Evolutionary conservation across 2,329 filamentous ascomycete species (phyloP).

Genomic region (Trichoderma arundinaceum): DNA sequence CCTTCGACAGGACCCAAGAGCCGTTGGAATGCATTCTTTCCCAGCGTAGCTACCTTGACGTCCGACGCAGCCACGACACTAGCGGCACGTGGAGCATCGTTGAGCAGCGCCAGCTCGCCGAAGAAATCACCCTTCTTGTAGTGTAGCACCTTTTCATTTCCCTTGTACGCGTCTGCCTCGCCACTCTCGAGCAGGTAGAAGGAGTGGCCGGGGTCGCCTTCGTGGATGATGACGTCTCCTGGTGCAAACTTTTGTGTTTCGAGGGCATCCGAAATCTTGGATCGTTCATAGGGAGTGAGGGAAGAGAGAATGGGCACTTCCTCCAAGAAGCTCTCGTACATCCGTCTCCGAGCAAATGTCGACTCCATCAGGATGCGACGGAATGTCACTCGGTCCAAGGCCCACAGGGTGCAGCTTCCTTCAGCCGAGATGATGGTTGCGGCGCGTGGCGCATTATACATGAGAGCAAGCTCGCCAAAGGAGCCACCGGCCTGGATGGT

Average conservation of each 20-base stretch:
- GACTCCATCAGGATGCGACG: constrained; percentile 98
- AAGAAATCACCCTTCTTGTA: constrained; percentile 97
- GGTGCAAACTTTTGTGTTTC: constrained; percentile 86
- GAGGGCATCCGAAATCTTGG: constrained; percentile 95
- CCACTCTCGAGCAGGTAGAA: constrained; percentile 92
- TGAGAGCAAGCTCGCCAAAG: constrained; percentile 94
- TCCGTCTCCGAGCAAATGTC: constrained; percentile 90
- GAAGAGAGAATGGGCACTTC: constrained; percentile 85
- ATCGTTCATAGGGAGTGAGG: constrained; percentile 89
- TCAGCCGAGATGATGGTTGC: constrained; percentile 90
- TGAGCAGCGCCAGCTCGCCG: constrained; percentile 89
- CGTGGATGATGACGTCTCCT: constrained; percentile 82
- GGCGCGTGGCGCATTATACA: constrained; percentile 97
- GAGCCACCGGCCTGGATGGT: constrained; percentile 86
- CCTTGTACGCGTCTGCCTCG: constrained; percentile 84
- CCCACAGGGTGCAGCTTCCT: constrained; percentile 82
- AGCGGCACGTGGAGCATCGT: constrained; percentile 90
- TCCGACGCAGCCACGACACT: constrained; percentile 84
- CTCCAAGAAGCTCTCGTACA: constrained; percentile 97
- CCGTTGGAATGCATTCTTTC: constrained; percentile 93
- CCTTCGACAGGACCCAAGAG: constrained; percentile 90
- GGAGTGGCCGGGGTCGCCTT: constrained; percentile 88
- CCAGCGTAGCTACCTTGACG: constrained; percentile 89
- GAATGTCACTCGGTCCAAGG: constrained; percentile 93
- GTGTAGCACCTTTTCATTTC: constrained; percentile 75